Percentiles rank a stretch among this genome's conserved stretches.
These are phyloP conservation scores for Naematelia aurantialba DNA, from an alignment of 768 basidiomycete species.

Conservation along the genomic window DNA sequence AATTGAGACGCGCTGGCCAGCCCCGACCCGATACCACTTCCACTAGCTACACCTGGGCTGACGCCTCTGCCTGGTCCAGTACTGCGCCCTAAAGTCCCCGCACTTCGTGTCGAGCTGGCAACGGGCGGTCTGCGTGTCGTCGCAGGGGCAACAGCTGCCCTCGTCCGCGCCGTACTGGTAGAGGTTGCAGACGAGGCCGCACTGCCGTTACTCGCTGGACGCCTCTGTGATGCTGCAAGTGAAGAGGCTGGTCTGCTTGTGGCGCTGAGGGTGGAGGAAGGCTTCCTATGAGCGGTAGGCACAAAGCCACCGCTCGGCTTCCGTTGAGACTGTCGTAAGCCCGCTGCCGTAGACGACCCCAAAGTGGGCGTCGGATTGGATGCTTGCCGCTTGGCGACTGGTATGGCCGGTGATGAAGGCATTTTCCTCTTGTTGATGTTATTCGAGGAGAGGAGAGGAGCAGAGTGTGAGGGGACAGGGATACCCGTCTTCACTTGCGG, in stretches of 20 bases:
- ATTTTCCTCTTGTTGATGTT: conserved; percentile 36
- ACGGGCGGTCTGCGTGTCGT: conserved; percentile 23
- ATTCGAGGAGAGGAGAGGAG: conserved; percentile 14
- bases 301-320: conserved; percentile 15
- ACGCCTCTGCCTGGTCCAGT: conserved; percentile 23
- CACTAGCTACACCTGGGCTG: conserved; percentile 26
- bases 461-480: conserved; percentile 29
- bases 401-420: conserved; percentile 27
- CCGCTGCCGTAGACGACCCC: conserved; percentile 15
- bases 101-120: conserved; percentile 9
- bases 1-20: conserved; percentile 39
- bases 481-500: conserved; percentile 21
- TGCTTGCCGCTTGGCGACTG: conserved; percentile 12
- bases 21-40: conserved; percentile 14
- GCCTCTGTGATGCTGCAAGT: conserved; percentile 8
- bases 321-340: conserved; percentile 14
- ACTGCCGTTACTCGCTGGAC: conserved; percentile 16
- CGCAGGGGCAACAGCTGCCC: conserved; percentile 6
- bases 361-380: conserved; percentile 13
- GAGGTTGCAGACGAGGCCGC: conserved; percentile 7
- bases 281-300: conserved; percentile 10
- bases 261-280: conserved; percentile 1
- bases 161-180: background rate
- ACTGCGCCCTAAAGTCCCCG: conserved; percentile 19
- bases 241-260: conserved; percentile 3